Evolutionary conservation across 495 filamentous ascomycete species (phyloP).

Genomic region (Trichoderma parareesei): DNA sequence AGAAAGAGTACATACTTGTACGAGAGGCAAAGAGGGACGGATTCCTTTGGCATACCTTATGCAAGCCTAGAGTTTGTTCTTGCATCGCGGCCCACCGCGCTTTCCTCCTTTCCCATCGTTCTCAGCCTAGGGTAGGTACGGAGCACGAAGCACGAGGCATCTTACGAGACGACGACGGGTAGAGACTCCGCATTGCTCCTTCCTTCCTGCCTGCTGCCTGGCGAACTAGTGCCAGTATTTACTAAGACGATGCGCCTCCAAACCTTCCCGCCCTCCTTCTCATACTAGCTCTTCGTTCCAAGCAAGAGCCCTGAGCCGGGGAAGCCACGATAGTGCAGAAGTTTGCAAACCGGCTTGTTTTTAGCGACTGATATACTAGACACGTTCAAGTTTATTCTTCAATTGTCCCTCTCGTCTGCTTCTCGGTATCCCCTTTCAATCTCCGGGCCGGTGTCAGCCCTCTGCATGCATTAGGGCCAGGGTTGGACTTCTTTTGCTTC

Average conservation of each 20-base stretch:
- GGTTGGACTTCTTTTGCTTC: neutral
- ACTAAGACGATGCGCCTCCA: neutral
- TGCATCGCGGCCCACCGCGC: too few species aligned
- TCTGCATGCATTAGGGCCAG: neutral
- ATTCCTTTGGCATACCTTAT: too few species aligned
- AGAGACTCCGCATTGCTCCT: neutral
- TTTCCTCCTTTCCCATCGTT: too few species aligned
- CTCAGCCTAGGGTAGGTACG: too few species aligned
- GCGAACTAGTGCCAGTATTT: neutral
- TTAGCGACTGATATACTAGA: too few species aligned
- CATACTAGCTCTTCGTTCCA: neutral
- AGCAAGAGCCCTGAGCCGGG: too few species aligned
- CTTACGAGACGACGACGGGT: too few species aligned
- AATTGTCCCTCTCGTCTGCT: neutral
- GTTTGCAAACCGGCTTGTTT: neutral
- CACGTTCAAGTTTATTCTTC: too few species aligned
- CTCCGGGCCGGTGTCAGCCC: neutral
- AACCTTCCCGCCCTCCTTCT: neutral
- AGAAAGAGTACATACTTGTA: too few species aligned
- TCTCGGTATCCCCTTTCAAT: neutral
- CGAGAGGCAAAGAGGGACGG: too few species aligned
- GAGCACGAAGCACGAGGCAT: too few species aligned
- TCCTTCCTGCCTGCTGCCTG: neutral
- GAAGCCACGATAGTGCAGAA: neutral
- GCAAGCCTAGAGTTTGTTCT: too few species aligned